These are phyloP conservation scores for Diplodia mutila DNA, from an alignment of 2,329 filamentous ascomycete species.

Conservation along the genomic window DNA sequence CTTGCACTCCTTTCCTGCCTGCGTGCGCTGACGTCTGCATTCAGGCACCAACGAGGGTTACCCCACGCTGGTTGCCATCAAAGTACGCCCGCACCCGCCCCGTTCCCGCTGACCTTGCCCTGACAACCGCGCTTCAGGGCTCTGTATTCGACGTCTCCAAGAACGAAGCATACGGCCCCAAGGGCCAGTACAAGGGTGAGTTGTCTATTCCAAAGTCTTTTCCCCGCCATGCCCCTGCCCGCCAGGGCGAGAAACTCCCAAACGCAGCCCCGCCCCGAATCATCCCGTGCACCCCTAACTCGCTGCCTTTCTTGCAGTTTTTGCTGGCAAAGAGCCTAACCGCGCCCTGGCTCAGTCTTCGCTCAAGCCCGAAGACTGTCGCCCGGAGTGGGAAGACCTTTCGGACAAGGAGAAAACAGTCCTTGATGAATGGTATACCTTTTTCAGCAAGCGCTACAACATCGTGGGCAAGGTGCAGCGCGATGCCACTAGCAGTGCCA, in stretches of 20 bases:
- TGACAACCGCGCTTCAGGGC: slow-evolving; percentile 59
- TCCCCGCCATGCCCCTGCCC: not conserved
- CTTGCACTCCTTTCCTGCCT: slow-evolving; percentile 35
- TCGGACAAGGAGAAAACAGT: slow-evolving; percentile 82
- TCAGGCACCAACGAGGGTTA: slow-evolving; percentile 66
- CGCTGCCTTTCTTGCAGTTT: slow-evolving; percentile 63
- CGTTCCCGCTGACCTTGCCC: not conserved
- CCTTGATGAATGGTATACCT: slow-evolving; percentile 90
- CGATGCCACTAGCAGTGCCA: slow-evolving; percentile 17
- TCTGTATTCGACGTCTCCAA: slow-evolving; percentile 92
- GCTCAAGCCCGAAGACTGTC: slow-evolving; percentile 81
- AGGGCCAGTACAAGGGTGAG: slow-evolving; percentile 83
- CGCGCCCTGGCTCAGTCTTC: slow-evolving; percentile 85
- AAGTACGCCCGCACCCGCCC: slow-evolving; percentile 39
- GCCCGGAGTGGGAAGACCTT: slow-evolving; percentile 80
- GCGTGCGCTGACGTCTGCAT: not conserved
- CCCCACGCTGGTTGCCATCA: slow-evolving; percentile 65
- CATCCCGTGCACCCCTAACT: not conserved
- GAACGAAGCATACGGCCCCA: slow-evolving; percentile 83
- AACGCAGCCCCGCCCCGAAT: not conserved
- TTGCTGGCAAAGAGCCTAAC: slow-evolving; percentile 95
- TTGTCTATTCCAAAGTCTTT: slow-evolving; percentile 21
- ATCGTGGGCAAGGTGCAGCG: slow-evolving; percentile 64
- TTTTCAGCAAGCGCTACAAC: slow-evolving; percentile 97
- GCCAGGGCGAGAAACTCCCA: not conserved